phyloP scores from a whole-genome alignment of 139 green algal genomes.

The Asterochloris sp. region DNA sequence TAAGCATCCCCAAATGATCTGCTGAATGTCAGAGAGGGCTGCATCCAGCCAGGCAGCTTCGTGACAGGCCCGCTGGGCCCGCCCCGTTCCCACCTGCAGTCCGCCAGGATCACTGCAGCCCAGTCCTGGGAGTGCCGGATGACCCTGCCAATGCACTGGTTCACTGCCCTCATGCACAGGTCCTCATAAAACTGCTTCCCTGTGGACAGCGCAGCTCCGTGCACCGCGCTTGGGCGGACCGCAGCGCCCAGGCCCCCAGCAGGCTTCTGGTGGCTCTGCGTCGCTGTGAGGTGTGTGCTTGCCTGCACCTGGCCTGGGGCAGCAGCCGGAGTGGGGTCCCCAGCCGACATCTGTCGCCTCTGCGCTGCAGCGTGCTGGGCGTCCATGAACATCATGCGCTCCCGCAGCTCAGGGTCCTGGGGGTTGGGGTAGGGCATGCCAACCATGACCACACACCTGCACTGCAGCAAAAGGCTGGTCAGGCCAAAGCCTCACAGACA shows the following conservation, averaged over 20 bases:
- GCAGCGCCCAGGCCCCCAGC: no score
- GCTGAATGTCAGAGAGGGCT: conserved; percentile 37
- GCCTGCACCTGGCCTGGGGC: no score
- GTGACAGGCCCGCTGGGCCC: conserved; percentile 22
- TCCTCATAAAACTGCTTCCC: conserved; percentile 84
- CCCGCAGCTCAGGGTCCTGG: conserved; percentile 83
- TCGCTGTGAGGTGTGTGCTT: no score
- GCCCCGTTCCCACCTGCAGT: conserved; percentile 62
- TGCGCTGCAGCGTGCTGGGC: background rate
- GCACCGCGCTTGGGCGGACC: no score
- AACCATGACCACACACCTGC: conserved; percentile 87
- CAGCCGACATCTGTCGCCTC: no score
- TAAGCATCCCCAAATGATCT: conserved; percentile 41
- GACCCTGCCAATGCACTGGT: conserved; percentile 92
- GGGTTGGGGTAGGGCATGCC: conserved; percentile 95
- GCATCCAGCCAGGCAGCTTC: conserved; percentile 80
- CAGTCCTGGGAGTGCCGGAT: conserved; percentile 85
- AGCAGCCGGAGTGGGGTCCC: no score
- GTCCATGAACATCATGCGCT: conserved; percentile 86
- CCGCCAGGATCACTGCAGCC: conserved; percentile 86
- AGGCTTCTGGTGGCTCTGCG: no score
- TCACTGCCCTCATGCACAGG: conserved; percentile 88
- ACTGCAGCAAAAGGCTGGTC: background rate
- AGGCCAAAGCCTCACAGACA: background rate
- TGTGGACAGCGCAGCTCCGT: background rate